Evolutionary conservation across 2,329 filamentous ascomycete genomes (phyloP).

Genomic region (Penicillium expansum): DNA sequence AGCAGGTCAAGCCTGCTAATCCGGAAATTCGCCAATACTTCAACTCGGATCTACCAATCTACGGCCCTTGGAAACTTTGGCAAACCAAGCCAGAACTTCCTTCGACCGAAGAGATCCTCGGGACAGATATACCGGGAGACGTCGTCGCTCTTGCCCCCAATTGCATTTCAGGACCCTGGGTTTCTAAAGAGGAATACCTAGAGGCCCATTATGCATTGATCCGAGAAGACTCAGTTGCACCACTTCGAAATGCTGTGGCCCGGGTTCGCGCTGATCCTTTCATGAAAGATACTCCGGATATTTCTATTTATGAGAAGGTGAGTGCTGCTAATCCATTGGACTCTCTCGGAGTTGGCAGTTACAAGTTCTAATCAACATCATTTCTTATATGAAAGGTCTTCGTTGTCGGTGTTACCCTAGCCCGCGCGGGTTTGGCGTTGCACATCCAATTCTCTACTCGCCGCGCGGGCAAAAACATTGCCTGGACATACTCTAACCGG

Average conservation of each 20-base stretch:
- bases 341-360: no score
- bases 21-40: not conserved
- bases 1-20: not conserved
- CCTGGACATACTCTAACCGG: conserved; percentile 64
- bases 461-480: conserved; percentile 63
- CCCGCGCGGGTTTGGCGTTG: not conserved
- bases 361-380: not conserved
- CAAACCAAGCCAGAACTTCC: conserved; percentile 40
- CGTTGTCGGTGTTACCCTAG: not conserved
- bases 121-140: conserved; percentile 18
- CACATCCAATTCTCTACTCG: conserved; percentile 20
- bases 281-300: conserved; percentile 57
- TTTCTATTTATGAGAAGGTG: conserved; percentile 70
- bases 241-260: conserved; percentile 65
- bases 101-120: conserved; percentile 40
- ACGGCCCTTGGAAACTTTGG: not conserved
- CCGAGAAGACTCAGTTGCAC: conserved; percentile 69
- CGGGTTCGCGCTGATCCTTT: conserved; percentile 53
- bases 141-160: conserved; percentile 48
- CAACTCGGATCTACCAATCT: not conserved
- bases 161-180: conserved; percentile 56
- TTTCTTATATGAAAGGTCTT: not conserved
- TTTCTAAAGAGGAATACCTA: conserved; percentile 64
- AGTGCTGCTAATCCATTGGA: not conserved
- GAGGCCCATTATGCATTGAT: conserved; percentile 71